Evolutionary conservation across 2,329 filamentous ascomycete species (phyloP), one percentile per base, ranked within the genome.

Genomic region (Fusarium anguioides): DNA sequence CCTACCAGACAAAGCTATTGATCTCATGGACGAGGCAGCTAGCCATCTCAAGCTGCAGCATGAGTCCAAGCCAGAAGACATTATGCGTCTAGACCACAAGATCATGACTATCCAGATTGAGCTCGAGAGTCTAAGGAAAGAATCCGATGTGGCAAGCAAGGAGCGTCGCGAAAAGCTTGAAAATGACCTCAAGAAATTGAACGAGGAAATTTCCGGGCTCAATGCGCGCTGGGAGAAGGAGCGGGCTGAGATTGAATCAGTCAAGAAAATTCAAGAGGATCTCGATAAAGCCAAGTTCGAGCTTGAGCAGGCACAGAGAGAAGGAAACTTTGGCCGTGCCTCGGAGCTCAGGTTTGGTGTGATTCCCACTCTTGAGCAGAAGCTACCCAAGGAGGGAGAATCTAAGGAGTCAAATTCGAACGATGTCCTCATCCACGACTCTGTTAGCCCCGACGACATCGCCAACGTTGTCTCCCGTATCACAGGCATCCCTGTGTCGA

Each of bases 21-120:
- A 98, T 76, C 80, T 98, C 17, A 96, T 99, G 77, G 96, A 98
- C 68, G 96, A 98, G 80, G 96, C 96, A 11, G 94, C 95, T 2
- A 96, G 92, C 61, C 93, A 94, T 21, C 82, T 98, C 11, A 89
- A 96, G 41, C 81, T 98, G 29, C 95, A 98, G 75, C 96, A 98
- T 78, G 96, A 99, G 78, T 97, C 93, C 72, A 98, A 97, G 72
- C 96, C 96, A 0, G 96, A 98, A 71, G 89, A 95, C 10, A 97
- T 99, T 31, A 93, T 96, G 81, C 89, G 91, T 48, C 87, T 98
- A 3, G 95, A 98, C 73, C 92, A 96, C 64, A 93, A 94, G 74
- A 97, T 98, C 61, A 96, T 97, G 88, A 98, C 95, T 0, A 93
- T 98, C 15, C 95, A 97, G 75, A 98, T 99, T 65, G 95, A 99